Evolutionary conservation across 2,329 filamentous ascomycete species (phyloP).

Genomic region (Magnaporthiopsis poae): DNA sequence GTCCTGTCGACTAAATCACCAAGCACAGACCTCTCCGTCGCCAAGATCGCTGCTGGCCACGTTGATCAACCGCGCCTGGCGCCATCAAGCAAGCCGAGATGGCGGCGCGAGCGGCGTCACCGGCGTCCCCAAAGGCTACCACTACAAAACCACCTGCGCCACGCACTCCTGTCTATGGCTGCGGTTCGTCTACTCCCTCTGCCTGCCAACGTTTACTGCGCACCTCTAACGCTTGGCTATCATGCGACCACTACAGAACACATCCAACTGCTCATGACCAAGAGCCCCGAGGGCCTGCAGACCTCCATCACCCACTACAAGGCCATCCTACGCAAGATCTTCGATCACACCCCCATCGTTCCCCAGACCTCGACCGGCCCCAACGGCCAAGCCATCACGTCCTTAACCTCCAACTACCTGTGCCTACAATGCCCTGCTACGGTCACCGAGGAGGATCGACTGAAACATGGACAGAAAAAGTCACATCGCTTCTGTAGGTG

Average conservation of each 20-base stretch:
- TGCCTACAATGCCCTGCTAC: conserved; percentile 65
- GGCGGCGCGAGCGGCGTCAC: conserved; percentile 38
- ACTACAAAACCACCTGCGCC: conserved; percentile 51
- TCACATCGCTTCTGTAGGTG: conserved; percentile 62
- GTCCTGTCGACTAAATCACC: neutral
- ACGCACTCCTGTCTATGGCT: conserved; percentile 53
- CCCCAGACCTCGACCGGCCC: conserved; percentile 53
- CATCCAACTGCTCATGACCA: conserved; percentile 55
- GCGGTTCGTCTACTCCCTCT: conserved; percentile 37
- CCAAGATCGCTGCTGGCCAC: neutral
- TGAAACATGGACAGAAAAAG: conserved; percentile 59
- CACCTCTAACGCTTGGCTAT: conserved; percentile 19
- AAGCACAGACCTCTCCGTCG: neutral
- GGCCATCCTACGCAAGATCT: conserved; percentile 58
- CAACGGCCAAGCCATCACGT: conserved; percentile 48
- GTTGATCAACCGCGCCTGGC: neutral
- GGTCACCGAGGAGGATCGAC: conserved; percentile 54
- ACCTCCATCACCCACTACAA: conserved; percentile 64
- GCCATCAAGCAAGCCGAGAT: conserved; percentile 21
- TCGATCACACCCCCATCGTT: conserved; percentile 55
- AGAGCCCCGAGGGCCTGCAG: conserved; percentile 54
- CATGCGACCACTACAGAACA: conserved; percentile 45
- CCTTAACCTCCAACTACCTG: conserved; percentile 58
- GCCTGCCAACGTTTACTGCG: neutral
- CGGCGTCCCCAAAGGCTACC: conserved; percentile 45